These are phyloP conservation scores for Pythium aquatile DNA, from an alignment of 352 stramenopile genomes.

Conservation along the genomic window DNA sequence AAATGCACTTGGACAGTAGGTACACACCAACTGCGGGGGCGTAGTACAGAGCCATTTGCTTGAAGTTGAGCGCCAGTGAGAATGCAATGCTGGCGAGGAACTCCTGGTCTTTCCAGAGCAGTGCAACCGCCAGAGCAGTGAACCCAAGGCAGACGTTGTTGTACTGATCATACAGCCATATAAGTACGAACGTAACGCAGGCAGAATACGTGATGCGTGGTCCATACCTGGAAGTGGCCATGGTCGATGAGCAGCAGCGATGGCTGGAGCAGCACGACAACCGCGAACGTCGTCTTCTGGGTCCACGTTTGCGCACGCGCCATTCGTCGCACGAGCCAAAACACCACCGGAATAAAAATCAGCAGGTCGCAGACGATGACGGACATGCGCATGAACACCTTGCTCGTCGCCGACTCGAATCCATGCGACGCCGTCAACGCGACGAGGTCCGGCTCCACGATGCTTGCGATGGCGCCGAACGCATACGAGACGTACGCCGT, in stretches of 20 bases:
- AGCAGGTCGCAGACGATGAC: slow-evolving; percentile 93
- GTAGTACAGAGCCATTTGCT: slow-evolving; percentile 99
- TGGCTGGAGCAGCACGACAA: slow-evolving; percentile 85
- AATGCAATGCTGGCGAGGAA: slow-evolving; percentile 87
- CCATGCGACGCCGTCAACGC: slow-evolving; percentile 73
- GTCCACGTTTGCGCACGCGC: slow-evolving; percentile 38
- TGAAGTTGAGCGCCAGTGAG: slow-evolving; percentile 96
- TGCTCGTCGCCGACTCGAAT: slow-evolving; percentile 83
- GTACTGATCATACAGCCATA: slow-evolving; percentile 66
- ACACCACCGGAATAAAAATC: slow-evolving; percentile 84
- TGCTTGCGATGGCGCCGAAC: slow-evolving; percentile 73
- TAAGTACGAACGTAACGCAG: not conserved
- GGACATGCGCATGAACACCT: slow-evolving; percentile 90
- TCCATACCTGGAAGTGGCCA: slow-evolving; percentile 95
- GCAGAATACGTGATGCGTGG: not conserved
- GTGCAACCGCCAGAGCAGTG: slow-evolving; percentile 59
- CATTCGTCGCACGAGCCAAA: slow-evolving; percentile 43
- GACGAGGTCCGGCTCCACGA: slow-evolving; percentile 87
- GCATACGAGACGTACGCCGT: slow-evolving; percentile 90
- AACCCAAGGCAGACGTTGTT: slow-evolving; percentile 98
- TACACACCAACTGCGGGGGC: slow-evolving; percentile 92
- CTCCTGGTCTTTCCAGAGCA: slow-evolving; percentile 76
- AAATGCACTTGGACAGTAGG: slow-evolving; percentile 88
- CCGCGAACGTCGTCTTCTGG: slow-evolving; percentile 57
- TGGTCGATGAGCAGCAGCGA: slow-evolving; percentile 96